Percentiles rank a stretch among this genome's conserved stretches.
These are phyloP conservation scores for Saccharomyces uvarum DNA, from an alignment of 1,139 yeast genomes.

Conservation along the genomic window DNA sequence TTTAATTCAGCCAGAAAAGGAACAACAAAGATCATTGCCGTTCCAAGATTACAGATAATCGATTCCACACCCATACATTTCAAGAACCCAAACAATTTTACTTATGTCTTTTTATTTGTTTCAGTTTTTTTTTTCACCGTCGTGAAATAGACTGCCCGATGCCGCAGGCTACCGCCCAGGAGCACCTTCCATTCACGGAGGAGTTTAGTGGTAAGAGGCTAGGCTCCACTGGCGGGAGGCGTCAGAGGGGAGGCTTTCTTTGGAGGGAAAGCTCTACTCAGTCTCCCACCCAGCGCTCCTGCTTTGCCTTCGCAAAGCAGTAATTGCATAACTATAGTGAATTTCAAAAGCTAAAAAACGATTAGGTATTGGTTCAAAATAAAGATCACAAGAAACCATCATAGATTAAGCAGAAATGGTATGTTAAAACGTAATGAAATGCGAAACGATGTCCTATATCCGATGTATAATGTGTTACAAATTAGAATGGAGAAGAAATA, in stretches of 20 bases:
- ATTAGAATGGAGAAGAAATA: background rate
- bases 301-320: constrained; percentile 1
- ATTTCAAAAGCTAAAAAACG: background rate
- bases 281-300: background rate
- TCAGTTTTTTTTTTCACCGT: background rate
- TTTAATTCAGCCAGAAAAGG: background rate
- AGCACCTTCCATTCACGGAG: background rate
- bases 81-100: background rate
- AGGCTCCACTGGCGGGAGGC: background rate
- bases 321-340: background rate
- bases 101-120: background rate
- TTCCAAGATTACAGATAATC: background rate
- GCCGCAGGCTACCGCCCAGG: background rate
- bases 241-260: background rate
- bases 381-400: constrained; percentile 10
- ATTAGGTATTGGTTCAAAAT: background rate
- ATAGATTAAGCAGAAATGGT: constrained; percentile 27
- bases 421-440: constrained; percentile 11
- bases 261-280: background rate
- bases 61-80: background rate
- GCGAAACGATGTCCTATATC: background rate
- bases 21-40: background rate
- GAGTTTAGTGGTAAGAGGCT: too few relatives aligned
- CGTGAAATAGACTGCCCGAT: background rate
- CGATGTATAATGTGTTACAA: background rate